These are phyloP conservation scores for Fusarium brevicatenulatum DNA, from an alignment of 2,329 filamentous ascomycete genomes.

Conservation along the genomic window DNA sequence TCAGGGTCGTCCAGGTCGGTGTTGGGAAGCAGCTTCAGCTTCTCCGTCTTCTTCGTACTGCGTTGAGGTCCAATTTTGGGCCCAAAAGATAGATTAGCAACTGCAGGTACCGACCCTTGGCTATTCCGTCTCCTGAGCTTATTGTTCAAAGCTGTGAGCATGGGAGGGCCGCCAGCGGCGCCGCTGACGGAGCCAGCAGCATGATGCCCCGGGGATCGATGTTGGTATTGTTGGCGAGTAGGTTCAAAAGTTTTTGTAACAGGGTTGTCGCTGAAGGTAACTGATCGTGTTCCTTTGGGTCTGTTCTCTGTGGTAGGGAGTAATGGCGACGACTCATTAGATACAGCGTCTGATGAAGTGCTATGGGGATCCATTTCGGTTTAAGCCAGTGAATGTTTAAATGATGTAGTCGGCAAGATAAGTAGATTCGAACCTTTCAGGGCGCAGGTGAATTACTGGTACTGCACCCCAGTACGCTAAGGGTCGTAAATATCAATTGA, in stretches of 20 bases:
- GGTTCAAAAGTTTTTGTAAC: conserved; percentile 70
- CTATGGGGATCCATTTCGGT: conserved; percentile 43
- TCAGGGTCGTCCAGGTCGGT: conserved; percentile 83
- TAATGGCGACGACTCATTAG: conserved; percentile 51
- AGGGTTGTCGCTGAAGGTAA: conserved; percentile 81
- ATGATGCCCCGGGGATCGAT: conserved; percentile 47
- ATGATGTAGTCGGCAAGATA: conserved; percentile 4
- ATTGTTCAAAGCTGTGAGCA: conserved; percentile 84
- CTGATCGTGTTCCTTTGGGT: conserved; percentile 66
- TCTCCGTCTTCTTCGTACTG: conserved; percentile 95
- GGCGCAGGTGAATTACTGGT: conserved; percentile 1
- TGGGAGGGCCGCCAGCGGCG: conserved; percentile 59
- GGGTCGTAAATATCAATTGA: neutral
- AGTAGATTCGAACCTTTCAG: conserved; percentile 16
- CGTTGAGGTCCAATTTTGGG: conserved; percentile 92
- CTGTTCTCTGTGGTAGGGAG: conserved; percentile 50
- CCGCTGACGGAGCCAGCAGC: conserved; percentile 42
- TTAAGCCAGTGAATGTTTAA: conserved; percentile 20
- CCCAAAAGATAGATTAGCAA: conserved; percentile 49
- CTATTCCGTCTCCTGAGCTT: conserved; percentile 89
- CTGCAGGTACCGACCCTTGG: conserved; percentile 65
- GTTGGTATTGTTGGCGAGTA: conserved; percentile 45
- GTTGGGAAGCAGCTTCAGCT: conserved; percentile 95
- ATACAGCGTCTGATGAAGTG: conserved; percentile 25
- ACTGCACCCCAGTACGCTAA: conserved; percentile 10